Percentiles rank a stretch among this genome's conserved stretches.
phyloP scores from a whole-genome alignment of 1,139 yeast species.

The Blastobotrys serpentis region DNA sequence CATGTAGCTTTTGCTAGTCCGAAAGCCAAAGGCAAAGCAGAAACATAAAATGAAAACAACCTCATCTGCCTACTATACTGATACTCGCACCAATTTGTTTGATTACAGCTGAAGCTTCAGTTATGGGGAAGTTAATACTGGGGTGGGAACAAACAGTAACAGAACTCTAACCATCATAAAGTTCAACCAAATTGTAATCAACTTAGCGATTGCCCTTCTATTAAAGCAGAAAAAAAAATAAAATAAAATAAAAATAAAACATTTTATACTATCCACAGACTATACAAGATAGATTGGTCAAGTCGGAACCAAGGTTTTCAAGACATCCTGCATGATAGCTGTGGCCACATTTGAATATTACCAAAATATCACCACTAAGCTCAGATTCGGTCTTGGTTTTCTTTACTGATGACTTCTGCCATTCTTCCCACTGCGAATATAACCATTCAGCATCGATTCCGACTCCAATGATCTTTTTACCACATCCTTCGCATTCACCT shows the following conservation, averaged over 20 bases:
- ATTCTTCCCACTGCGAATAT: slow-evolving; percentile 36
- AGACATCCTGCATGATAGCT: slow-evolving; percentile 68
- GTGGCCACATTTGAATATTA: slow-evolving; percentile 59
- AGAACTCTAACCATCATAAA: neutral
- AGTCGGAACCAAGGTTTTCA: slow-evolving; percentile 41
- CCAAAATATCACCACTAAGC: slow-evolving; percentile 32
- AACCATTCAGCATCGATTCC: slow-evolving; percentile 45
- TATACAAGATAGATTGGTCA: slow-evolving; percentile 22
- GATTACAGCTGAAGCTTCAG: neutral
- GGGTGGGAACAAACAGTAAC: neutral
- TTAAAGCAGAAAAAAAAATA: neutral
- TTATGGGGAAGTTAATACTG: neutral
- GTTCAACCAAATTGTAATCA: no score
- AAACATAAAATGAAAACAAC: neutral
- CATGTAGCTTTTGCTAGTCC: neutral
- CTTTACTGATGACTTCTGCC: slow-evolving; percentile 21
- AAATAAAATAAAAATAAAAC: slow-evolving; percentile 9
- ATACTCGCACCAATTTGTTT: neutral
- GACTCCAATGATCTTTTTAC: slow-evolving; percentile 62
- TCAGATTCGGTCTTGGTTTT: slow-evolving; percentile 2
- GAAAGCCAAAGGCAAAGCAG: no score
- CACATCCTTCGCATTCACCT: slow-evolving; percentile 69
- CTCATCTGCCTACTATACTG: neutral
- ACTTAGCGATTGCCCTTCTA: no score
- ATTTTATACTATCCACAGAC: slow-evolving; percentile 21